Evolutionary conservation across 2,329 filamentous ascomycete genomes (phyloP).

Genomic region (Aspergillus fumigatus): DNA sequence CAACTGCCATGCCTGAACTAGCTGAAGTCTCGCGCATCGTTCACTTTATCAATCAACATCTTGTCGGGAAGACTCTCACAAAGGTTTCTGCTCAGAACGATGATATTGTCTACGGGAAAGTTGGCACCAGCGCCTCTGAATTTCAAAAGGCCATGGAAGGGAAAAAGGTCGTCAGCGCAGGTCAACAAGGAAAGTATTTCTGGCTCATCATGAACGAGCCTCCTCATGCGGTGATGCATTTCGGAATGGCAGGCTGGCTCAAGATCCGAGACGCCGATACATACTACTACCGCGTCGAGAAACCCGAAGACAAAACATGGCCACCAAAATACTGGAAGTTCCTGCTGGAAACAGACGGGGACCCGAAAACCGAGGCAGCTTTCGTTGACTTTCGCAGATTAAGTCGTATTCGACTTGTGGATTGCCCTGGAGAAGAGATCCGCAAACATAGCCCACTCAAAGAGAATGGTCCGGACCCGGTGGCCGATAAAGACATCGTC

Average conservation of each 20-base stretch:
- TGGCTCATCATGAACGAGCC: conserved; percentile 75
- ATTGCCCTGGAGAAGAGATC: conserved; percentile 73
- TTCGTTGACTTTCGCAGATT: conserved; percentile 82
- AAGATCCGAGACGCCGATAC: conserved; percentile 76
- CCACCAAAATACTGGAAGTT: conserved; percentile 92
- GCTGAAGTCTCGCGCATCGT: conserved; percentile 74
- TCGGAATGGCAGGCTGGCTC: conserved; percentile 78
- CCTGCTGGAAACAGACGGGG: conserved; percentile 61
- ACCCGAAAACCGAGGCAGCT: conserved; percentile 62
- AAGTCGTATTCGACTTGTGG: conserved; percentile 72
- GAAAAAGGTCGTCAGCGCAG: conserved; percentile 66
- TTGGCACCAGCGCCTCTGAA: conserved; percentile 69
- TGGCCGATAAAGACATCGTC: conserved; percentile 72
- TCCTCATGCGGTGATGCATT: conserved; percentile 85
- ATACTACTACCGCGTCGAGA: conserved; percentile 69
- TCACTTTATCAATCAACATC: conserved; percentile 73
- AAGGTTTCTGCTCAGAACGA: conserved; percentile 72
- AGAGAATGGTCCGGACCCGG: conserved; percentile 91
- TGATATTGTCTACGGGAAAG: conserved; percentile 83
- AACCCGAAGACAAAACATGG: conserved; percentile 62
- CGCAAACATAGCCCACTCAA: conserved; percentile 71
- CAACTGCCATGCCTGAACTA: conserved; percentile 44
- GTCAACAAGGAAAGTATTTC: conserved; percentile 95
- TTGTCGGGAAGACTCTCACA: conserved; percentile 77
- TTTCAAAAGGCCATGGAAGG: conserved; percentile 71